Evolutionary conservation across 208 protist genomes (phyloP), one percentile per base, ranked within the genome.

Genomic region (Acanthamoeba royreba): DNA sequence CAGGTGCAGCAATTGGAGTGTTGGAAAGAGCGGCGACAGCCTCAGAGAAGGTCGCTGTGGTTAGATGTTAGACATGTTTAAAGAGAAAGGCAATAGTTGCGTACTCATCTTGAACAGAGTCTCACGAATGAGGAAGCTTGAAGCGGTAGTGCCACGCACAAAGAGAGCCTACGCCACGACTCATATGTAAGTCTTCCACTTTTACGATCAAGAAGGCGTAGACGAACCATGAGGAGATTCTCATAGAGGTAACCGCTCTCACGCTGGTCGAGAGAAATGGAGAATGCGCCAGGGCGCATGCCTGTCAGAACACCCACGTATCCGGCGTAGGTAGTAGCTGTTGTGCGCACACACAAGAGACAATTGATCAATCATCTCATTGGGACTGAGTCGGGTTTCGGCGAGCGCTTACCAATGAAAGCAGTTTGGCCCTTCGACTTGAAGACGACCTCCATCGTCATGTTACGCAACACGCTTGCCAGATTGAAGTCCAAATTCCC

Each of bases 381-480:
- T 19, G 19, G 19, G 19, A 55, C 19, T 19, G 49, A 9, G 49
- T 19, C n/a, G 58, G 58, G 22, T 25, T 11, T 15, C n/a, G 9
- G n/a, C n/a, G n/a, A 4, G 22, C 66, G 35, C 7, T 5, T 77
- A 81, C 69, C 69, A 4, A 58, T 11, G 55, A 79, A 94, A 2
- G 93, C 4, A 2, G 69, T 92, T 40, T 93, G 19, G n/a, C 86
- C 86, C 74, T 81, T 43, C 40, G 81, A 1, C 40, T 85, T 28
- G 55, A 94, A 94, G 42, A 87, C 93, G 38, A 94, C 55, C 55
- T 94, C 86, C 46, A 94, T 94, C 40, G 93, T 94, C 33, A 94
- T 35, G 61, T 42, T 45, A 53, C 79, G 69, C 40, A 94, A 46
- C 22, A 93, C 13, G 25, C 46, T 31, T 15, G 72, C 72, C 72